Conservation (phyloP, 2,329 filamentous ascomycete species). For the Huntiella omanensis region DNA sequence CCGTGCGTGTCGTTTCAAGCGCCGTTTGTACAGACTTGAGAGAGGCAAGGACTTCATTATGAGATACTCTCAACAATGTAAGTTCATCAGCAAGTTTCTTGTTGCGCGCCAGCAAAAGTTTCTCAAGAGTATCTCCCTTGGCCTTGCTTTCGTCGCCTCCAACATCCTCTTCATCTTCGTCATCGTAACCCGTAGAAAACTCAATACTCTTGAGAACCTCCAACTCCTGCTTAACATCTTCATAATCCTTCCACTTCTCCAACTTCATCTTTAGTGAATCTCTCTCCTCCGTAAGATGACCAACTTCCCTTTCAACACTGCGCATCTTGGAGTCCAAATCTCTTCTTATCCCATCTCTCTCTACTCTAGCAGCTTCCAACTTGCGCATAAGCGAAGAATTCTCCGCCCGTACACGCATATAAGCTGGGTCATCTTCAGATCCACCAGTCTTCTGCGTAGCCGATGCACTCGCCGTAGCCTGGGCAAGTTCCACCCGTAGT, state of each 20-base stretch:
- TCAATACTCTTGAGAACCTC: slow-evolving; percentile 97
- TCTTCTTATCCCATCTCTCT: slow-evolving; percentile 64
- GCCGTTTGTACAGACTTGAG: slow-evolving; percentile 69
- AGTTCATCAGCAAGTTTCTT: slow-evolving; percentile 93
- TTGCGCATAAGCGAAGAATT: slow-evolving; percentile 84
- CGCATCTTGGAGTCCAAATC: slow-evolving; percentile 58
- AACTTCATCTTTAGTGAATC: slow-evolving; percentile 65
- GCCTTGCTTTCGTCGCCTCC: slow-evolving; percentile 24
- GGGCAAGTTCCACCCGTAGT: slow-evolving; percentile 72
- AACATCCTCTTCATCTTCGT: slow-evolving; percentile 21
- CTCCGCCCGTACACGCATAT: slow-evolving; percentile 74
- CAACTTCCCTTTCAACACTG: slow-evolving; percentile 60
- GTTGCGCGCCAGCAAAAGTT: slow-evolving; percentile 77
- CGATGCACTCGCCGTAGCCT: slow-evolving; percentile 50
- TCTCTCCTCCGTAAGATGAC: slow-evolving; percentile 58
- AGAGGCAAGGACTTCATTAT: slow-evolving; percentile 72
- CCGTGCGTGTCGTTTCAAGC: slow-evolving; percentile 62
- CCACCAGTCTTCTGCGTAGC: slow-evolving; percentile 38
- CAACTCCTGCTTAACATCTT: slow-evolving; percentile 87
- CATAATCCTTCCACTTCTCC: slow-evolving; percentile 81
- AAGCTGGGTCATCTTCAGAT: slow-evolving; percentile 76
- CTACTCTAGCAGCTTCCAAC: slow-evolving; percentile 63
- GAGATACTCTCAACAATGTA: slow-evolving; percentile 79
- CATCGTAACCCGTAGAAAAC: slow-evolving; percentile 78
- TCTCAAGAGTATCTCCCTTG: slow-evolving; percentile 68